phyloP scores from a whole-genome alignment of 1,139 yeast genomes.

The Pichia norvegensis region DNA sequence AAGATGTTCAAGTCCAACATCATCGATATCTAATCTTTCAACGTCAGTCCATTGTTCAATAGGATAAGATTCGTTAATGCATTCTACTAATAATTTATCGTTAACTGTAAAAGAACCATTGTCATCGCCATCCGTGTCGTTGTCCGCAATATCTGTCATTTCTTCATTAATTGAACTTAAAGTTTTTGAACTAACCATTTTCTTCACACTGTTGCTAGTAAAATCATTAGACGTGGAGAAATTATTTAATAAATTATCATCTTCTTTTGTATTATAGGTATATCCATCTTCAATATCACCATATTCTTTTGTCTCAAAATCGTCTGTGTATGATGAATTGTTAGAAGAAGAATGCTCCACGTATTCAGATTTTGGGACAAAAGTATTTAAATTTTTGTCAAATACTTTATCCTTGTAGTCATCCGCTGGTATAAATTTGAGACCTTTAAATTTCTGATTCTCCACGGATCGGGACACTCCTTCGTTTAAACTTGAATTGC shows the following conservation, averaged over 20 bases:
- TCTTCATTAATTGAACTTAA: not conserved
- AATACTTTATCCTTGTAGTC: constrained; percentile 25
- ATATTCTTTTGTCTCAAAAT: not conserved
- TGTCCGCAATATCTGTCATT: not conserved
- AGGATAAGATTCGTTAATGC: constrained; percentile 40
- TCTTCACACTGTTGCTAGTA: not conserved
- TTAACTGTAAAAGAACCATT: constrained; percentile 44
- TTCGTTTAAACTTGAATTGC: not conserved
- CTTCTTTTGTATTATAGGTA: not conserved
- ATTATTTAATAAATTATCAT: not conserved
- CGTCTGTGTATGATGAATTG: constrained; percentile 5
- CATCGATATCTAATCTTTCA: constrained; percentile 32
- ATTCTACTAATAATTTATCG: constrained; percentile 37
- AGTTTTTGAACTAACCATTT: not conserved
- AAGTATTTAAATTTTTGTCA: constrained; percentile 23
- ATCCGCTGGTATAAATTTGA: constrained; percentile 27
- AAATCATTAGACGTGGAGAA: not conserved
- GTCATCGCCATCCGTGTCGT: constrained; percentile 5
- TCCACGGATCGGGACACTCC: not conserved
- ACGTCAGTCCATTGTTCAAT: constrained; percentile 39
- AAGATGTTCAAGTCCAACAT: constrained; percentile 31
- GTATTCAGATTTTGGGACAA: constrained; percentile 19
- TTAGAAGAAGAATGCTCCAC: not conserved
- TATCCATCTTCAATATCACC: not conserved
- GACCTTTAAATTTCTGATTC: constrained; percentile 14